Base-by-base conservation (phyloP, 768 basidiomycete genomes). In the Lepiota subincarnata region DNA sequence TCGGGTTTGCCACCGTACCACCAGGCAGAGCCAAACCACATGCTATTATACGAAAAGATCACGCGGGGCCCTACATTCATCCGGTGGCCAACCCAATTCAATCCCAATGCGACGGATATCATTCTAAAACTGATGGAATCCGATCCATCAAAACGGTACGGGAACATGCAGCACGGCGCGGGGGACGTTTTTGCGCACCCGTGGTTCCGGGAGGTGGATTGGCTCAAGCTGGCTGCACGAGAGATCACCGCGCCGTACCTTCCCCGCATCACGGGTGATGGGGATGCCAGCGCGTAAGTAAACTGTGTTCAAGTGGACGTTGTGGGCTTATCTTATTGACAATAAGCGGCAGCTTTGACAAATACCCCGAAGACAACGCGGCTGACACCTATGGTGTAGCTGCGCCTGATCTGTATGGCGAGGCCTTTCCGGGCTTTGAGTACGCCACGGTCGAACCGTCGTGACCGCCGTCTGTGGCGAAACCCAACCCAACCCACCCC, bases 241-340 rank as follows among this genome's bases (percentile, higher is more conserved):
- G 92, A 98, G 63, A 98, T 99, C 51, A 89, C 89, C 12, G 91
- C 97, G 19, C 97, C 97, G 2, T 99, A 97, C 71, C 73, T 98
- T 47, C 97, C 97, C 11, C 87, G 87, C 66, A 92, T 98, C 44
- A 80, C 74, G 31, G 87, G 92, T 7, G 97, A 98, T 10, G 97
- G 97, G 0, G 97, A 99, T 68, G 89, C 96, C 4, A 93, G 90
- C 83, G 89, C 89, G 88, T 91, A 66, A 68, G 89, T 81, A 39
- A 26, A 24, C 24, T n/a, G 52, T 38, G 26, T 6, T 10, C 34
- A 35, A 47, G 56, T 11, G 24, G 18, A 26, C 19, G 24, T 24
- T 37, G 36, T 53, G 48, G 11, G 14, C 53, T 26, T 50, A 18
- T 24, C 56, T 34, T 61, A 45, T 51, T 62, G 48, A 58, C 56